Conservation (phyloP, 2,329 filamentous ascomycete genomes). For the Fusarium chuoi region DNA sequence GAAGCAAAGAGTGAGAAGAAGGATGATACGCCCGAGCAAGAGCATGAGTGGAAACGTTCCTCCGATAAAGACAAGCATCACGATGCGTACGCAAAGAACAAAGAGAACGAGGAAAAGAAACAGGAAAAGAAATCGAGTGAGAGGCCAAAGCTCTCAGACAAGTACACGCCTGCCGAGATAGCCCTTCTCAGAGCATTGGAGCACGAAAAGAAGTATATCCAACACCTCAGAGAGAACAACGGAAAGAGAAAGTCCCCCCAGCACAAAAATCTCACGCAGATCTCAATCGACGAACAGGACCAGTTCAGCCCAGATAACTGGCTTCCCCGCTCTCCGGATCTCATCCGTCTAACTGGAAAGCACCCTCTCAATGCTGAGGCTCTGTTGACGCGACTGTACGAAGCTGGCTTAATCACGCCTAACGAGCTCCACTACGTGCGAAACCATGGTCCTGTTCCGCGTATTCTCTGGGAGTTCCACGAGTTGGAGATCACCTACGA, state of each 20-base stretch:
- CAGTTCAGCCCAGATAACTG: background rate
- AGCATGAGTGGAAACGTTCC: background rate
- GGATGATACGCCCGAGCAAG: background rate
- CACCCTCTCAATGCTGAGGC: background rate
- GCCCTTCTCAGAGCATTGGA: background rate
- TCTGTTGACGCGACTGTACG: background rate
- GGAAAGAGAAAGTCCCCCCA: background rate
- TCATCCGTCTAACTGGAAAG: background rate
- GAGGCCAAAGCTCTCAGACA: background rate
- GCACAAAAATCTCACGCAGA: background rate
- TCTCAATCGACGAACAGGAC: background rate
- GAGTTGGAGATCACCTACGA: background rate
- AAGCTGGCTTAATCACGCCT: background rate
- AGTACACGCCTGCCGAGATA: background rate
- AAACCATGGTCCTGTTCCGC: background rate
- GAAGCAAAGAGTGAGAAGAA: background rate
- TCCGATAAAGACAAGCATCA: background rate
- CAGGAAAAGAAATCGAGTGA: rapidly evolving
- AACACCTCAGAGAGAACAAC: background rate
- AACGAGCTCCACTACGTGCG: background rate
- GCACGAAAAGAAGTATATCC: background rate
- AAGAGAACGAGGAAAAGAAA: background rate
- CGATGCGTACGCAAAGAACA: background rate
- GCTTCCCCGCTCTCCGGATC: background rate
- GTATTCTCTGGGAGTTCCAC: background rate